A percentile compares a stretch with the other conserved stretches of the same genome.
Conservation (phyloP, 75 land plant genomes). For the Pinus albicaulis region DNA sequence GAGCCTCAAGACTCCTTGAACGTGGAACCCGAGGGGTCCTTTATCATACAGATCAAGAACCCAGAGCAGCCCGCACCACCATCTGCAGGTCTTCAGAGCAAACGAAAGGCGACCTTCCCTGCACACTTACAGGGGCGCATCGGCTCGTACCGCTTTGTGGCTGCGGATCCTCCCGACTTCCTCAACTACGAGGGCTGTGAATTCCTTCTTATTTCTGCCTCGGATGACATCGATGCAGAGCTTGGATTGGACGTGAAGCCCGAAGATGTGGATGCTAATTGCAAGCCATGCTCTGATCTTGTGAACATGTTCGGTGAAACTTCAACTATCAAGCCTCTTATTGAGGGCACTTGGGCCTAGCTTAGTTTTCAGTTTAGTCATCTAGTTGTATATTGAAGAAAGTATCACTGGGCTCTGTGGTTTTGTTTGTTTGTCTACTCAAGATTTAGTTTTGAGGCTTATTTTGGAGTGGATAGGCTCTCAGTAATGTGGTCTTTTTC, state of each 20-base stretch:
- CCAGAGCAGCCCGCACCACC: conserved; percentile 47
- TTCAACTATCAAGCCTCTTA: conserved; percentile 39
- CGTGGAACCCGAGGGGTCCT: conserved; percentile 73
- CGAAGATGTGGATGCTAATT: conserved; percentile 15
- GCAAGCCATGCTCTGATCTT: conserved; percentile 44
- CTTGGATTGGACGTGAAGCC: conserved; percentile 57
- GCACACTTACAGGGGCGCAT: conserved; percentile 67
- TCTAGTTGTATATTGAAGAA: not conserved
- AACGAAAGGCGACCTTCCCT: conserved; percentile 71
- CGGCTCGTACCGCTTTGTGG: conserved; percentile 42
- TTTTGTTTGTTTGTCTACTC: too few species aligned
- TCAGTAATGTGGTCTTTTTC: too few species aligned
- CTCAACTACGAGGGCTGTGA: conserved; percentile 93
- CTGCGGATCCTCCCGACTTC: conserved; percentile 84
- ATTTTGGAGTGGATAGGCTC: too few species aligned
- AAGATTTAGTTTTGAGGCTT: too few species aligned
- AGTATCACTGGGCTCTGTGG: too few species aligned
- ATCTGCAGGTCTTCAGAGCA: conserved; percentile 51
- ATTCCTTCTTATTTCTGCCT: conserved; percentile 75
- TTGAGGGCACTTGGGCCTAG: conserved; percentile 65
- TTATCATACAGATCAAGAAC: conserved; percentile 76
- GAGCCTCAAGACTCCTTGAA: conserved; percentile 67
- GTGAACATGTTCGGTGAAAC: conserved; percentile 46
- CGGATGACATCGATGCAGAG: conserved; percentile 74
- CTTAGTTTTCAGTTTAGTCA: not conserved